Percentiles rank a stretch among this genome's conserved stretches.
phyloP scores from a whole-genome alignment of 2,329 filamentous ascomycete genomes.

The Herpotrichia juniperi region DNA sequence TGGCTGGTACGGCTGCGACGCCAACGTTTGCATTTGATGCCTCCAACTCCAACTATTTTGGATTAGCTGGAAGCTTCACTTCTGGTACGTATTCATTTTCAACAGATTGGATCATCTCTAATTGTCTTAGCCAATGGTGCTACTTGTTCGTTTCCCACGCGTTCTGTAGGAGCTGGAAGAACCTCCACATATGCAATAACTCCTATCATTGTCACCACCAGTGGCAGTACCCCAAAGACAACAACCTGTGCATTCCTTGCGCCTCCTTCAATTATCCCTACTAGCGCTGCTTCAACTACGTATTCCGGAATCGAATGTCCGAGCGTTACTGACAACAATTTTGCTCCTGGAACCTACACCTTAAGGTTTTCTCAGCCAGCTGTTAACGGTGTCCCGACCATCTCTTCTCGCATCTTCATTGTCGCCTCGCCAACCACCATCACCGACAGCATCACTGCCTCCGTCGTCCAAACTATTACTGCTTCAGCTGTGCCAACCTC shows the following conservation, averaged over 20 bases:
- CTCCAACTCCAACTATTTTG: constrained; percentile 18
- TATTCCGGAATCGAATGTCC: constrained; percentile 22
- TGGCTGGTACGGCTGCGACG: constrained; percentile 10
- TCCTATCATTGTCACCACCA: constrained; percentile 19
- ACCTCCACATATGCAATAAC: constrained; percentile 24
- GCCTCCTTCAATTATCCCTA: constrained; percentile 18
- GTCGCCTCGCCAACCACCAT: constrained; percentile 16
- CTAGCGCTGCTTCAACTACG: constrained; percentile 15
- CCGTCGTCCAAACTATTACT: constrained; percentile 8
- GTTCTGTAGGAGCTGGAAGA: constrained; percentile 11
- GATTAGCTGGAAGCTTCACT: constrained; percentile 18
- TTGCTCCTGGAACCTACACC: constrained; percentile 22
- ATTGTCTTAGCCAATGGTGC: constrained; percentile 15
- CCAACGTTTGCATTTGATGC: constrained; percentile 23
- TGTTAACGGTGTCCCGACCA: constrained; percentile 12
- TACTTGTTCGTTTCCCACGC: constrained; percentile 22
- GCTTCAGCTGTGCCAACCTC: constrained; percentile 6
- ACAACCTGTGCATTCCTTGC: constrained; percentile 18
- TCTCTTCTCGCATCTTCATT: constrained; percentile 18
- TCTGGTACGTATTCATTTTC: constrained; percentile 7
- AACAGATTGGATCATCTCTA: background rate
- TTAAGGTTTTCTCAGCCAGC: constrained; percentile 20
- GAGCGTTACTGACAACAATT: constrained; percentile 17
- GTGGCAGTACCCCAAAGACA: constrained; percentile 9
- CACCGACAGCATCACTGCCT: constrained; percentile 13